Evolutionary conservation across 2,329 filamentous ascomycete genomes (phyloP).

Genomic region (Berkeleyomyces rouxiae): DNA sequence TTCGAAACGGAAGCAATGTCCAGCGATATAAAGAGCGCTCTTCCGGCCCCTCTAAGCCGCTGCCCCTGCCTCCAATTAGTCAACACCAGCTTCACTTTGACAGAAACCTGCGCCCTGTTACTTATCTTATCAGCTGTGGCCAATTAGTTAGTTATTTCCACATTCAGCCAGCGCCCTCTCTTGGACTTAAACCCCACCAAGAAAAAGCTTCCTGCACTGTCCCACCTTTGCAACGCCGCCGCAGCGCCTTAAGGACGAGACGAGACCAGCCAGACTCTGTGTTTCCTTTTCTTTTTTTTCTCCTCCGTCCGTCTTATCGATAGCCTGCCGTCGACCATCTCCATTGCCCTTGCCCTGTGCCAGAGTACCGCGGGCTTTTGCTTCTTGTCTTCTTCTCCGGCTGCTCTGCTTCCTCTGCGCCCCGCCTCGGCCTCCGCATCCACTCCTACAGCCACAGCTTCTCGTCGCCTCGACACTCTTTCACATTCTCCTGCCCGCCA

Average conservation of each 20-base stretch:
- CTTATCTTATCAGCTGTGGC: conserved; percentile 11
- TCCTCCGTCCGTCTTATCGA: background rate
- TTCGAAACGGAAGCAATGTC: background rate
- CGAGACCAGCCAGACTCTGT: background rate
- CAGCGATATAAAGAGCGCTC: no score
- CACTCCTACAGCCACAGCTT: background rate
- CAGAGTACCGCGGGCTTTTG: background rate
- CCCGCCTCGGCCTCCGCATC: background rate
- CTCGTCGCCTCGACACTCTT: background rate
- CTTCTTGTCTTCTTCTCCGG: background rate
- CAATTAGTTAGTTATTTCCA: conserved; percentile 7
- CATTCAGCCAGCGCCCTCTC: background rate
- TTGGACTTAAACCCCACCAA: conserved; percentile 1
- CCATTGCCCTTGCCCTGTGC: background rate
- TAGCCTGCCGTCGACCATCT: background rate
- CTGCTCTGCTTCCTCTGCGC: background rate
- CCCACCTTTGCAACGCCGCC: conserved; percentile 2
- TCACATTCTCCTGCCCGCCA: background rate
- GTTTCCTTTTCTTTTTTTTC: background rate
- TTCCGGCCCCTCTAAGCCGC: background rate
- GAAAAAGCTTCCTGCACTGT: conserved; percentile 1
- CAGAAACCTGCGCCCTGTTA: background rate
- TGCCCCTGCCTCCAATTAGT: background rate
- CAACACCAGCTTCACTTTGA: background rate
- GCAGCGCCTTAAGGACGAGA: background rate